Evolutionary conservation across 208 protist genomes (phyloP).

Genomic region (Entamoeba dispar): DNA sequence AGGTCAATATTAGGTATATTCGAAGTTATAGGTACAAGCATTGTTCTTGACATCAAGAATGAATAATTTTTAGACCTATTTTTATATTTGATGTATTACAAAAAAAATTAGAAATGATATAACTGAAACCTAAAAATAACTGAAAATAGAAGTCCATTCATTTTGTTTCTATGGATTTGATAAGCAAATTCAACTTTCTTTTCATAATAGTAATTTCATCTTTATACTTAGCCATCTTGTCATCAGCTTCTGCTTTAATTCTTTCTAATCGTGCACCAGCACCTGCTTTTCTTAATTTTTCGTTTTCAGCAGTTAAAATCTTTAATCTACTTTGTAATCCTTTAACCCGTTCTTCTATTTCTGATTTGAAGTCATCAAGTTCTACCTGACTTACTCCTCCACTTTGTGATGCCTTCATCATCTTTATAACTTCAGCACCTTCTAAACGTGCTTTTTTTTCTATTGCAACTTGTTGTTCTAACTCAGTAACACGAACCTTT

Average conservation of each 20-base stretch:
- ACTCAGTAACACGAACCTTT: neutral
- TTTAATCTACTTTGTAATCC: neutral
- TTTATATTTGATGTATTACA: no score
- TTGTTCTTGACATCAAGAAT: neutral
- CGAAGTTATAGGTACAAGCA: neutral
- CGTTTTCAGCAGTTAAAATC: neutral
- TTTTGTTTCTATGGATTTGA: neutral
- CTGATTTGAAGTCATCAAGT: neutral
- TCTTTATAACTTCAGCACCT: neutral
- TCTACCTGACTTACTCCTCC: neutral
- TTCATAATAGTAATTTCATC: neutral
- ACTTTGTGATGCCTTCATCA: neutral
- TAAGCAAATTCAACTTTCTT: neutral
- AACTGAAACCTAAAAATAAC: no score
- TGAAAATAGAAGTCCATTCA: neutral
- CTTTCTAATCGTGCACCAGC: neutral
- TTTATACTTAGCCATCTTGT: neutral
- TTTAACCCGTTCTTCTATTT: neutral
- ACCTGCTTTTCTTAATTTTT: neutral
- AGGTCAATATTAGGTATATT: neutral
- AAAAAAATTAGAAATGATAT: no score
- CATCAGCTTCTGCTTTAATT: neutral
- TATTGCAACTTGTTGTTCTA: neutral
- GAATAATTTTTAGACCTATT: no score
- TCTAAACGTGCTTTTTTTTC: neutral